Base-by-base conservation (phyloP, 495 filamentous ascomycete genomes). In the Rostrohypoxylon terebratum region DNA sequence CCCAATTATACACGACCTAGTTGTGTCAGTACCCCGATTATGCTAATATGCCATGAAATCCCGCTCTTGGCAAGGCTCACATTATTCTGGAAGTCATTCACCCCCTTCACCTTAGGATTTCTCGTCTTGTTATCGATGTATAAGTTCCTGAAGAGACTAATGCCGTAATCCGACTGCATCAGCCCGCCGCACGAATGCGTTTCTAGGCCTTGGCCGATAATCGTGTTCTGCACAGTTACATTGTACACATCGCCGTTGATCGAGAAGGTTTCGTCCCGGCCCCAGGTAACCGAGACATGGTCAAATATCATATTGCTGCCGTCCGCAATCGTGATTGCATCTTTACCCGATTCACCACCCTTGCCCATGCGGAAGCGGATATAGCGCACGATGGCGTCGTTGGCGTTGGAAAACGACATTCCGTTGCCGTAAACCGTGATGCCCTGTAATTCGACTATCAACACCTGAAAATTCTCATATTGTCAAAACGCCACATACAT, bases 101-200 rank as follows among this genome's bases (percentile, higher is more conserved):
- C 71, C 0, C 75, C 72, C 62, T 75, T 77, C 13, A 75, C 75
- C 54, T 75, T 75, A 13, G 72, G 75, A 14, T 77, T 77, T 23
- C 75, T 68, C 66, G 75, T 77, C 72, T 77, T 77, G 63, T 83
- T 83, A 66, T 83, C 82, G 67, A 81, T 78, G 61, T 79, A 83
- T 54, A 82, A 63, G 67, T 81, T 82, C 25, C 79, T 63, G 63
- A 80, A 82, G 51, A 80, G 72, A 53, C 75, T 77, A 1, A 77
- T 55, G 4, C 75, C 75, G 13, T 68, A 74, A 23, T 77, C 75
- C 23, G 75, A 75, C 47, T 77, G 75, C 59, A 76, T 74, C 23
- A 80, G 28, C 13, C 77, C 75, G 11, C 77, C 76, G 31, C 74
- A 77, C 5, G 71, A 72, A 48, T 80, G 80, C 11, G 78, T 80